phyloP scores from a whole-genome alignment of 1,284 basidiomycete species.

The Moniliella sp. region DNA sequence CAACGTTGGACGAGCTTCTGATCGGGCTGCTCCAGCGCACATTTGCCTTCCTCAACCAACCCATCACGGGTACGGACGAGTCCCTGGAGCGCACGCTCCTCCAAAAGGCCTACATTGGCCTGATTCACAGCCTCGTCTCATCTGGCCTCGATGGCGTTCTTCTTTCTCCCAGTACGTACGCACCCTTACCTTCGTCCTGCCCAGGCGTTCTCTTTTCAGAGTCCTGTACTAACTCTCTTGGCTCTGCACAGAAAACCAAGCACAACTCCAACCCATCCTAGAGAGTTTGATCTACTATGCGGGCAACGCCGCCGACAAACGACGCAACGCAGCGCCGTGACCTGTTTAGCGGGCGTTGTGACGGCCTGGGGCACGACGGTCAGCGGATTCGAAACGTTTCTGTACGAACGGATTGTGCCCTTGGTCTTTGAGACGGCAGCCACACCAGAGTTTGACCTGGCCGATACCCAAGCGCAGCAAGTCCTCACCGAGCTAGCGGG shows the following conservation, averaged over 20 bases:
- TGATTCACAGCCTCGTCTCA: too few species aligned
- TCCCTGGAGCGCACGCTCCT: slow-evolving; percentile 59
- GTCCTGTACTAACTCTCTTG: too few species aligned
- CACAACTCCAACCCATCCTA: slow-evolving; percentile 16
- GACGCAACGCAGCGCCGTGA: slow-evolving; percentile 6
- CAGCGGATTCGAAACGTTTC: slow-evolving; percentile 75
- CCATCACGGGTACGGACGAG: slow-evolving; percentile 68
- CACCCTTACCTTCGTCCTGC: too few species aligned
- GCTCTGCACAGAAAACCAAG: slow-evolving; percentile 50
- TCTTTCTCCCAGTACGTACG: too few species aligned
- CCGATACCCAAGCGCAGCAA: slow-evolving; percentile 49
- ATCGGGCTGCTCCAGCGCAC: slow-evolving; percentile 67
- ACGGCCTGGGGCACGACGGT: slow-evolving; percentile 32
- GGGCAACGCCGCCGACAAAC: slow-evolving; percentile 16
- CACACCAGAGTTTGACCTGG: slow-evolving; percentile 58
- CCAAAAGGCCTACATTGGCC: slow-evolving; percentile 44
- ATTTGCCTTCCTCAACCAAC: slow-evolving; percentile 55
- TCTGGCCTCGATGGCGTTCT: slow-evolving; percentile 62
- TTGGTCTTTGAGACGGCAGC: slow-evolving; percentile 63
- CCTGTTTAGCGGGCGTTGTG: not conserved
- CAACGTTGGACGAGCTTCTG: slow-evolving; percentile 73
- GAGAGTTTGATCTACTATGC: slow-evolving; percentile 35
- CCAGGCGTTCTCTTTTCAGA: too few species aligned
- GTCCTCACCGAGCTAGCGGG: slow-evolving; percentile 1
- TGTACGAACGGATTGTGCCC: slow-evolving; percentile 66